Conservation (phyloP, 2,329 filamentous ascomycete genomes). For the Colletotrichum viniferum region DNA sequence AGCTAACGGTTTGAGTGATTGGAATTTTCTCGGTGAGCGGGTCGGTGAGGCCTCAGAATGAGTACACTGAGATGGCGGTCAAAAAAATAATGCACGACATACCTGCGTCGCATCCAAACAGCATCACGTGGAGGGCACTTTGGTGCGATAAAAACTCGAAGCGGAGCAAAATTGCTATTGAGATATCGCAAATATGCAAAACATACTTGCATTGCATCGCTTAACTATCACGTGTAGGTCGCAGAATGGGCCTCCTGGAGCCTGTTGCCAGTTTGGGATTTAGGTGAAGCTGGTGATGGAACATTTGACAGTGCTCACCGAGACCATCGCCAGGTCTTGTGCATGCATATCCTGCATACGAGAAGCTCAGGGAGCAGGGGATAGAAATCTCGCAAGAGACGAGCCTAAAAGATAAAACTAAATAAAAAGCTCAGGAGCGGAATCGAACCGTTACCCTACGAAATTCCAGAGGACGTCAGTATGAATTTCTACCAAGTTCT, state of each 20-base stretch:
- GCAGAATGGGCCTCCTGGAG: constrained; percentile 13
- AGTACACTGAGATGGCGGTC: background rate
- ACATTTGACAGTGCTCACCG: background rate
- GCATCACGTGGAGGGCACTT: constrained; percentile 12
- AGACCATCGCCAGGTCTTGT: background rate
- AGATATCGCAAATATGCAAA: constrained; percentile 22
- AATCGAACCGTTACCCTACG: background rate
- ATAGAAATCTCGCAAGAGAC: background rate
- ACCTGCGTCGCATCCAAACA: constrained; percentile 4
- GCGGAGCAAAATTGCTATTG: constrained; percentile 8
- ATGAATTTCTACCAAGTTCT: background rate
- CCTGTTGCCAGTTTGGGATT: background rate
- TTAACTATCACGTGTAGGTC: constrained; percentile 16
- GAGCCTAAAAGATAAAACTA: background rate
- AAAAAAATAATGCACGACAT: constrained; percentile 10
- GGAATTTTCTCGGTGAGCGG: background rate
- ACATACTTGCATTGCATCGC: constrained; percentile 19
- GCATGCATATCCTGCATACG: background rate
- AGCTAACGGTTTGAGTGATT: background rate
- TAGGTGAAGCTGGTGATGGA: background rate
- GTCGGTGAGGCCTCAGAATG: background rate
- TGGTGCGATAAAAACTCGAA: background rate
- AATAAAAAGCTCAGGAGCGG: background rate
- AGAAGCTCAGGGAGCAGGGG: background rate
- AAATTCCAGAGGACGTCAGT: background rate